Evolutionary conservation across 2,329 filamentous ascomycete species (phyloP).

Genomic region (Alternaria sp.): DNA sequence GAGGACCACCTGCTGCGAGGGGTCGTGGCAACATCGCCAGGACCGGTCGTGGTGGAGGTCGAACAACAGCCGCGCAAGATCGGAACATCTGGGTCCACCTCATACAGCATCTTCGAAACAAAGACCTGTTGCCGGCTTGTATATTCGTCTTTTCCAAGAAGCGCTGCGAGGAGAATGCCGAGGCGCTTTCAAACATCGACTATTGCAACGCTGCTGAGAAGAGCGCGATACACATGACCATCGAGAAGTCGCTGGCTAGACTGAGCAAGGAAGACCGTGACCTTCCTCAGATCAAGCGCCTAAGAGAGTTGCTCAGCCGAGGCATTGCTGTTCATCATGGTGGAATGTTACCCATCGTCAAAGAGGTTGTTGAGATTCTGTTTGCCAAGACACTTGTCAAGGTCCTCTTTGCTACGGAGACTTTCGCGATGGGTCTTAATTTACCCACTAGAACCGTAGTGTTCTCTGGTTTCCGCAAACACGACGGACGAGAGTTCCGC

Average conservation of each 20-base stretch:
- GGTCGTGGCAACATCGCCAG: conserved; percentile 87
- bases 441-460: conserved; percentile 95
- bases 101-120: conserved; percentile 88
- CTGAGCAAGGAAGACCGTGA: conserved; percentile 88
- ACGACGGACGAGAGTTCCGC: conserved; percentile 90
- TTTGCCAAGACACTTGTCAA: conserved; percentile 96
- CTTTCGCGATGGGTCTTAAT: conserved; percentile 98
- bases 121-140: conserved; percentile 86
- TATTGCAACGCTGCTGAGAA: conserved; percentile 94
- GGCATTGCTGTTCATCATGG: conserved; percentile 97
- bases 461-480: conserved; percentile 96
- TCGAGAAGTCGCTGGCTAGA: conserved; percentile 91
- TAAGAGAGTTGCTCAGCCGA: conserved; percentile 83
- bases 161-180: conserved; percentile 94
- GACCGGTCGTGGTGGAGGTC: conserved; percentile 82
- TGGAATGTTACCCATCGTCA: conserved; percentile 92
- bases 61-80: conserved; percentile 90
- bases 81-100: conserved; percentile 97
- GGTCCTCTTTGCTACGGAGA: conserved; percentile 96
- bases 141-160: conserved; percentile 99
- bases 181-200: conserved; percentile 92
- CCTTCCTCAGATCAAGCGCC: conserved; percentile 89
- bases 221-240: conserved; percentile 96
- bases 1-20: conserved; percentile 63
- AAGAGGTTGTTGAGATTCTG: conserved; percentile 95